Conservation (phyloP, 1,139 yeast species). For the Taiozyma sp. region DNA sequence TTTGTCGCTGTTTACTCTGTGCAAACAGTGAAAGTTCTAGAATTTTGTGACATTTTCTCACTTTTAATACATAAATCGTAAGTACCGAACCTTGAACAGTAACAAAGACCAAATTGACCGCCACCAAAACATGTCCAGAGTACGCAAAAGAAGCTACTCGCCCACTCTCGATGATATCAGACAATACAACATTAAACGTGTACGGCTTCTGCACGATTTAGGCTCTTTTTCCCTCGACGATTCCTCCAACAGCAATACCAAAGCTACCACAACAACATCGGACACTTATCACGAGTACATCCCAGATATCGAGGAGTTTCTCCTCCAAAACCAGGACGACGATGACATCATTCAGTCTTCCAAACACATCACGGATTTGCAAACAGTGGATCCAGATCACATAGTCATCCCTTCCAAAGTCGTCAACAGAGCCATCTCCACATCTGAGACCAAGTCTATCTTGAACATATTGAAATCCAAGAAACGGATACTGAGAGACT, state of each 20-base stretch:
- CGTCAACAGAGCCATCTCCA: background rate
- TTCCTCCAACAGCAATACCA: background rate
- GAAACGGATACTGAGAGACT: background rate
- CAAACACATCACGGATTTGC: background rate
- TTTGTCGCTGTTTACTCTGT: background rate
- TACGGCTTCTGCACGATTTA: slow-evolving; percentile 7
- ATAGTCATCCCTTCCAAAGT: background rate
- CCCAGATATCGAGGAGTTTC: slow-evolving; percentile 15
- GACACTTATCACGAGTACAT: slow-evolving; percentile 8
- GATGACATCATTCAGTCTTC: slow-evolving; percentile 11
- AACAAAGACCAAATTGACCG: background rate
- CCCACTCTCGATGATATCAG: slow-evolving; percentile 17
- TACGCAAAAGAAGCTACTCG: slow-evolving; percentile 11
- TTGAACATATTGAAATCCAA: slow-evolving; percentile 3
- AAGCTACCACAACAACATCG: background rate
- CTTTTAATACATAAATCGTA: background rate
- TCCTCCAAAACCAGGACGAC: slow-evolving; percentile 15
- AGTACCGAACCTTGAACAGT: background rate
- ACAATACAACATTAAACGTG: slow-evolving; percentile 14
- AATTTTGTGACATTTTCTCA: background rate
- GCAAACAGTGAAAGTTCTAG: background rate
- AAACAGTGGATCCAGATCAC: slow-evolving; percentile 1
- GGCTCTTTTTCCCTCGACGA: slow-evolving; percentile 6
- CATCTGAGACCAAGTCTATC: slow-evolving; percentile 2
- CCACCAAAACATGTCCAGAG: background rate